These are phyloP conservation scores for Calonectria pseudoturangicola DNA, from an alignment of 2,329 filamentous ascomycete genomes.

Conservation along the genomic window DNA sequence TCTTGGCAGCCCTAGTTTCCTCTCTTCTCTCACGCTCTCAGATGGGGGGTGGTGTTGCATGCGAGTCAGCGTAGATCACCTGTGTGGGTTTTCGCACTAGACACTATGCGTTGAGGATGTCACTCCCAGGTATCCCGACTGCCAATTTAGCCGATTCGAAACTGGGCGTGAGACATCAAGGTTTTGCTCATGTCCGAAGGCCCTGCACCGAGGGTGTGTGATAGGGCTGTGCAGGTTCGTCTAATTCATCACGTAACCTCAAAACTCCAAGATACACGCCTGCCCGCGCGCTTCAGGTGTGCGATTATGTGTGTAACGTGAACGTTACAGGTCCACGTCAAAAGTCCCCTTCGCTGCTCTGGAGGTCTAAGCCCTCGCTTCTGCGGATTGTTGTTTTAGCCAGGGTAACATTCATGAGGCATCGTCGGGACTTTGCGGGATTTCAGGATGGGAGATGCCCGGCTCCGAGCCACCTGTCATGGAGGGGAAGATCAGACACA, in stretches of 20 bases:
- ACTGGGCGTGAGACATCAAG: neutral
- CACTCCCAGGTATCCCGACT: neutral
- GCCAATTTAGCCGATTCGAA: neutral
- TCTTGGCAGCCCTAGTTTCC: neutral
- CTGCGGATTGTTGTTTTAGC: neutral
- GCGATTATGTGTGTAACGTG: neutral
- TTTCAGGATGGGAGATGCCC: neutral
- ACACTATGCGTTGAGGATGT: neutral
- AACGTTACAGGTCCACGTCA: neutral
- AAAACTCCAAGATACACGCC: neutral
- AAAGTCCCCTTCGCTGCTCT: neutral
- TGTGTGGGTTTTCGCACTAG: neutral
- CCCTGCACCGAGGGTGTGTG: neutral
- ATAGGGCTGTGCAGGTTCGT: neutral
- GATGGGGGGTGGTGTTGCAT: constrained; percentile 7
- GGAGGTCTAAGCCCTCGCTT: constrained; percentile 2
- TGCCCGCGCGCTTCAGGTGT: neutral
- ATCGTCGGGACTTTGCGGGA: neutral
- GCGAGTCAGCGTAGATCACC: constrained; percentile 5
- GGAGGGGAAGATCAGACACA: neutral
- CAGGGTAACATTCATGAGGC: neutral
- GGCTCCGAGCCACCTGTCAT: neutral
- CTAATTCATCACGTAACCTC: neutral
- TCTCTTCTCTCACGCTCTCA: neutral
- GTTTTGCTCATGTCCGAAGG: neutral